These are phyloP conservation scores for Euphorbia lathyris DNA, from an alignment of 345 rosid genomes.

Conservation along the genomic window DNA sequence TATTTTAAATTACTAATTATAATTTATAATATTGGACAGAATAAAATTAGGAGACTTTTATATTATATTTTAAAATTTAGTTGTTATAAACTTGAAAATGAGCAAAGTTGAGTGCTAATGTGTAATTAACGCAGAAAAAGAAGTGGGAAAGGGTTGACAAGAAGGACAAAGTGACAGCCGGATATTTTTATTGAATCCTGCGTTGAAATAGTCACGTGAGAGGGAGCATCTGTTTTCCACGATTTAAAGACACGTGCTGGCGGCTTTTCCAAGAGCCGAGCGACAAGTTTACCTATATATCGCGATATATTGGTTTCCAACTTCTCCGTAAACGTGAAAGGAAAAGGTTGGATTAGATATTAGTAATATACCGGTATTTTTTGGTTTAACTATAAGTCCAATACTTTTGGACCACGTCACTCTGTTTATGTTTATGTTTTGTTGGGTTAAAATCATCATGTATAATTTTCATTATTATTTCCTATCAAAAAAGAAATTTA, in stretches of 20 bases:
- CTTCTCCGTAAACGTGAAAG: conserved; percentile 30
- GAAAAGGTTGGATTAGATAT: neutral
- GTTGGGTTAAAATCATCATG: no score
- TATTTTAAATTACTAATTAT: no score
- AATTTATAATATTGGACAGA: no score
- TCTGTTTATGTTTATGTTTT: no score
- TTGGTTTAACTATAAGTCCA: neutral
- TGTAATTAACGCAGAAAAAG: no score
- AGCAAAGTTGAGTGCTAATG: no score
- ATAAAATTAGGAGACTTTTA: no score
- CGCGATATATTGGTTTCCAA: conserved; percentile 21
- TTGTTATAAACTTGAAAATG: no score
- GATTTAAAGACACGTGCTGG: conserved; percentile 38
- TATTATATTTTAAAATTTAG: no score
- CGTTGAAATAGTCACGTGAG: conserved; percentile 32
- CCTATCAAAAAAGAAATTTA: no score
- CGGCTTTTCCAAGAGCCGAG: conserved; percentile 22
- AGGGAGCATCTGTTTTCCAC: neutral
- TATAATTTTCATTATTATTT: no score
- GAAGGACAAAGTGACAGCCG: neutral
- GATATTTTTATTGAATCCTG: conserved; percentile 17
- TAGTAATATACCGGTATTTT: neutral
- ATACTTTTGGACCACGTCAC: conserved; percentile 20
- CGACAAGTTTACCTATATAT: neutral
- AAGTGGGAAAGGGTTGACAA: neutral